Evolutionary conservation across 768 basidiomycete species (phyloP), one percentile per base, ranked within the genome.

Genomic region (Postia placenta): DNA sequence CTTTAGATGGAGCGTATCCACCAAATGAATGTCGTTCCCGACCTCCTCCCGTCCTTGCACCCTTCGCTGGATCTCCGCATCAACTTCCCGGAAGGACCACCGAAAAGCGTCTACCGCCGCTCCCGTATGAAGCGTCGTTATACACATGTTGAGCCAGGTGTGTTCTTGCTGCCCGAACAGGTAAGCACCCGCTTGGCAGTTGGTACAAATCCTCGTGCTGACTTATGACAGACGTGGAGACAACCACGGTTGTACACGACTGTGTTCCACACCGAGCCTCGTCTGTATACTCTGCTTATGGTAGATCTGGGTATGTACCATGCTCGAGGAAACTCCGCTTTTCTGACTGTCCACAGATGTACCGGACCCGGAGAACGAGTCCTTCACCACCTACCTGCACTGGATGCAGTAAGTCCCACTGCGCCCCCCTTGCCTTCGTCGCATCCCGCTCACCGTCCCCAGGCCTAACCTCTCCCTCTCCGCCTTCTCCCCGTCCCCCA

Each of bases 1-100:
- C 60, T n/a, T n/a, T n/a, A 93, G 87, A 96, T 96, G 92, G 89
- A 96, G 62, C 86, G 94, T 61, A 61, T 98, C 39, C 75, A 91
- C 57, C 89, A 93, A 68, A 92, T 96, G 91, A 69, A 83, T 43
- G 83, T 98, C 49, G 74, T 96, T 2, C 94, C 95, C 0, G 95
- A 99, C 60, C 69, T 94, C 11, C 64, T 97, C 15, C 80, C 88
- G 0, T 70, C 70, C 30, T 61, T 95, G 6, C 78, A 75, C 44
- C 91, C 92, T 0, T 78, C 80, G 15, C 59, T 91, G 30, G 90
- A 95, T 60, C 69, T 97, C 11, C 81, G 79, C 22, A 66, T 94
- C 44, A 74, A 76, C 19, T 79, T 77, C 56, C 75, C 70, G n/a
- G 67, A 66, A 45, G 52, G 61, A 2, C 61, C 63, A 5, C 66